Percentiles rank a stretch among this genome's conserved stretches.
Conservation (phyloP, 2,329 filamentous ascomycete species). For the Sarocladium brachiariae region DNA sequence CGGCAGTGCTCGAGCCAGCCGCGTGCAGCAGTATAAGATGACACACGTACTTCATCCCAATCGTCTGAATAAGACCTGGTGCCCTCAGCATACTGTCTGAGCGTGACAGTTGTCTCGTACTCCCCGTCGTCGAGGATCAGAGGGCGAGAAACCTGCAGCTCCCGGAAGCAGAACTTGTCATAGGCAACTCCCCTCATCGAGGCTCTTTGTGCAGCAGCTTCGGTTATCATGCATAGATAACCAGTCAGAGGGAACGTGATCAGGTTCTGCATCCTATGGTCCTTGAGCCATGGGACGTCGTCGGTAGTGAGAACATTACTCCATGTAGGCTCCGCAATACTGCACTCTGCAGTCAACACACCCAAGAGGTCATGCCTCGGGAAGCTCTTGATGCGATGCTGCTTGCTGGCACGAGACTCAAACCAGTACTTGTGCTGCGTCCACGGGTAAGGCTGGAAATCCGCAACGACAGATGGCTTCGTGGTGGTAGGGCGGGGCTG, state of each 20-base stretch:
- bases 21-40: constrained; percentile 41
- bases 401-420: constrained; percentile 36
- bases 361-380: constrained; percentile 41
- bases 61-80: constrained; percentile 27
- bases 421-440: constrained; percentile 41
- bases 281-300: constrained; percentile 49
- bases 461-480: constrained; percentile 25
- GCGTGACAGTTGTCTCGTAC: constrained; percentile 20
- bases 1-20: constrained; percentile 54
- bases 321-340: constrained; percentile 40
- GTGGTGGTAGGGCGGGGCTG: constrained; percentile 21
- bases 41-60: constrained; percentile 52
- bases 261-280: constrained; percentile 51
- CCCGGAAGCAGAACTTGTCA: constrained; percentile 13
- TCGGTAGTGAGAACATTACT: constrained; percentile 39
- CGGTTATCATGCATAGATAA: constrained; percentile 43
- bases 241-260: constrained; percentile 49
- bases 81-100: constrained; percentile 22
- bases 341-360: constrained; percentile 34
- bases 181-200: constrained; percentile 16
- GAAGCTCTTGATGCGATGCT: constrained; percentile 33
- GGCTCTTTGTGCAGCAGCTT: constrained; percentile 34
- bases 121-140: constrained; percentile 19
- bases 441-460: constrained; percentile 43
- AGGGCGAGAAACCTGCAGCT: constrained; percentile 17